phyloP scores from a whole-genome alignment of 2,329 filamentous ascomycete genomes.

The Fusarium clavum region DNA sequence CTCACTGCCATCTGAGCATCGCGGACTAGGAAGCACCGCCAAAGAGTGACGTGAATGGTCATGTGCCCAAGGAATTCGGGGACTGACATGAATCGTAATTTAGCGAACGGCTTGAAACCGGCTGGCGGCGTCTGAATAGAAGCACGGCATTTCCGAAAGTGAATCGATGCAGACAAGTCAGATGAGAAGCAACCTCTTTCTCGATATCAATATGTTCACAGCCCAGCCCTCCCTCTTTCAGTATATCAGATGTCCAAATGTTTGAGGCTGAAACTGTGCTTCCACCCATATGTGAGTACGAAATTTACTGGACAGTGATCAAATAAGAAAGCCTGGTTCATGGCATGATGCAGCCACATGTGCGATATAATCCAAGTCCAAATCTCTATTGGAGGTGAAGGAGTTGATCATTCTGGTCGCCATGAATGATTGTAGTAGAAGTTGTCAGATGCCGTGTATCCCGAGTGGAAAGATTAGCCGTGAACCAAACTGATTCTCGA shows the following conservation, averaged over 20 bases:
- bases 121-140: constrained; percentile 7
- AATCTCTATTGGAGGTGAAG: neutral
- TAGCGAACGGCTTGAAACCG: neutral
- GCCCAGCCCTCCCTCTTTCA: neutral
- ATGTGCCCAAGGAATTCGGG: neutral
- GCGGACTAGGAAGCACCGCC: neutral
- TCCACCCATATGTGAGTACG: neutral
- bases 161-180: neutral
- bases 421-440: neutral
- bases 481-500: neutral
- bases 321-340: neutral
- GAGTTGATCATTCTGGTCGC: neutral
- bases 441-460: neutral
- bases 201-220: neutral
- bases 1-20: neutral
- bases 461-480: neutral
- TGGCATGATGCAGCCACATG: neutral
- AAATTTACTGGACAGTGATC: neutral
- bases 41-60: constrained; percentile 9
- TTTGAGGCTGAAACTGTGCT: constrained; percentile 31
- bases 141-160: neutral
- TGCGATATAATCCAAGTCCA: neutral
- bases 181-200: neutral
- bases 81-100: constrained; percentile 26
- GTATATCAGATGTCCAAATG: neutral